phyloP scores from a whole-genome alignment of 176 grass and related monocot genomes.

The Carex myosuroides region DNA sequence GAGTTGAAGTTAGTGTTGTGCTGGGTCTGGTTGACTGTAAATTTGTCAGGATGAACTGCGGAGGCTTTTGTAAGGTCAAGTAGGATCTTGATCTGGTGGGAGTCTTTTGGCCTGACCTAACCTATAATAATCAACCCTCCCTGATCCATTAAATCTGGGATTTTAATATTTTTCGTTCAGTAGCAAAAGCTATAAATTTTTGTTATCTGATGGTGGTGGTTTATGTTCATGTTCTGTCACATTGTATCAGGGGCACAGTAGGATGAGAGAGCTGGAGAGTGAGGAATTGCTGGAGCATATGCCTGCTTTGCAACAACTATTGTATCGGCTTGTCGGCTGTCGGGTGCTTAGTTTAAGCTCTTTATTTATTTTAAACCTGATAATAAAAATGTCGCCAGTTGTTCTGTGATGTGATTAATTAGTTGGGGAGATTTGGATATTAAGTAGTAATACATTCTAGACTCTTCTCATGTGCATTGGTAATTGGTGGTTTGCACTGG shows the following conservation, averaged over 20 bases:
- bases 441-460: background rate
- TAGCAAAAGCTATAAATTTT: background rate
- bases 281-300: constrained; percentile 80
- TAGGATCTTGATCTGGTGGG: background rate
- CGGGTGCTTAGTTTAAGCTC: constrained; percentile 43
- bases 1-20: background rate
- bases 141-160: background rate
- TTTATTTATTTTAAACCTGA: background rate
- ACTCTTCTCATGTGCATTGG: constrained; percentile 7
- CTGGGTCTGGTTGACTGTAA: background rate
- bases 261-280: constrained; percentile 73
- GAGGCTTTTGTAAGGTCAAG: background rate
- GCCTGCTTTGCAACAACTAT: constrained; percentile 79
- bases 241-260: constrained; percentile 57
- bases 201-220: background rate
- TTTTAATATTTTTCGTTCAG: background rate
- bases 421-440: background rate
- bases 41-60: background rate
- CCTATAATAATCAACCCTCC: background rate
- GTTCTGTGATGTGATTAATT: background rate
- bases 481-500: constrained; percentile 1
- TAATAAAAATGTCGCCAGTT: background rate
- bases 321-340: constrained; percentile 90
- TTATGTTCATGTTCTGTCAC: background rate
- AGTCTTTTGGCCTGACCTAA: background rate